Conservation (phyloP, 305 asterid species). For the Fraxinus velutina region DNA sequence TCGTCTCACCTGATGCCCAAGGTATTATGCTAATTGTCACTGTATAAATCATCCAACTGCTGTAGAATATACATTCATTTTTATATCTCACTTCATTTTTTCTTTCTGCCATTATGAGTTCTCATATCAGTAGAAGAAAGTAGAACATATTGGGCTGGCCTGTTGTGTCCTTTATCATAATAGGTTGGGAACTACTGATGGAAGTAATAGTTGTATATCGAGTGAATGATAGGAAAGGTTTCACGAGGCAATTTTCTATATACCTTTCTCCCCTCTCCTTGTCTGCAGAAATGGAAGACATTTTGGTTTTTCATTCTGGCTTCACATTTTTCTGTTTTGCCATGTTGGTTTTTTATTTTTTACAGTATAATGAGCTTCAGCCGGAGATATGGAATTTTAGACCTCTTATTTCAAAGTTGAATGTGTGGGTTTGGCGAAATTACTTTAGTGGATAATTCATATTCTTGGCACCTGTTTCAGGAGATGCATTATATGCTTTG, state of each 20-base stretch:
- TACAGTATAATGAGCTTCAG: neutral
- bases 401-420: neutral
- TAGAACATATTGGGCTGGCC: neutral
- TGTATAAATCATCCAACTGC: neutral
- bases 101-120: neutral
- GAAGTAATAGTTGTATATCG: neutral
- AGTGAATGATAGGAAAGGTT: neutral
- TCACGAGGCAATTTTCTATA: neutral
- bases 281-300: neutral
- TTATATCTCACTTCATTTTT: neutral
- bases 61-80: neutral
- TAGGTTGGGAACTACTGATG: neutral
- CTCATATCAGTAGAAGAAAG: neutral
- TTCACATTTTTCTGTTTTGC: neutral
- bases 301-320: neutral
- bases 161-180: neutral
- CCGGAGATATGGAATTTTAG: neutral
- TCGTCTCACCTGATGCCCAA: slow-evolving; percentile 39
- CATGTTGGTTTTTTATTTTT: neutral
- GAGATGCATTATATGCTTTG: slow-evolving; percentile 68
- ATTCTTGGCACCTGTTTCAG: slow-evolving; percentile 33
- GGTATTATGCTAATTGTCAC: slow-evolving; percentile 26
- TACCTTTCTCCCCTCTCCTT: neutral
- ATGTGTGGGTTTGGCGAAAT: neutral
- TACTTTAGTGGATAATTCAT: neutral